phyloP scores from a whole-genome alignment of 176 grass and related monocot species.

The Phragmites australis region DNA sequence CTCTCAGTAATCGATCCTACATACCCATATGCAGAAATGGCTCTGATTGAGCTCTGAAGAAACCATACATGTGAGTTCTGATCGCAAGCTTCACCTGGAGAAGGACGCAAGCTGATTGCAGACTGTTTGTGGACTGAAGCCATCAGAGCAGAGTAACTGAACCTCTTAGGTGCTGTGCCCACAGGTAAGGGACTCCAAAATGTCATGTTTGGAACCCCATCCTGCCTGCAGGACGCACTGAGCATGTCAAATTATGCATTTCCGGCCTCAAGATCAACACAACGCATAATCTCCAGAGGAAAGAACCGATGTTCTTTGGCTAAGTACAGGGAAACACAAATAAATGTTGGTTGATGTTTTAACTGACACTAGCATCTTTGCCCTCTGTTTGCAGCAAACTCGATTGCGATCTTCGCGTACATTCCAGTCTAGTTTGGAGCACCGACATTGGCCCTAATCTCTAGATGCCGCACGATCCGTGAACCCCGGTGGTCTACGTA shows the following conservation, averaged over 20 bases:
- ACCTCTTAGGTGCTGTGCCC: neutral
- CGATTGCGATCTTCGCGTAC: constrained; percentile 30
- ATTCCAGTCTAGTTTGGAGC: constrained; percentile 38
- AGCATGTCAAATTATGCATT: neutral
- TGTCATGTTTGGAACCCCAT: neutral
- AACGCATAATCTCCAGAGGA: neutral
- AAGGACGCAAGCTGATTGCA: neutral
- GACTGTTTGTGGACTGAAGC: neutral
- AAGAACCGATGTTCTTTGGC: neutral
- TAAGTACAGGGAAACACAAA: neutral
- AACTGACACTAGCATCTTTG: constrained; percentile 41
- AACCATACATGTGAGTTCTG: neutral
- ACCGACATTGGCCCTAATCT: neutral
- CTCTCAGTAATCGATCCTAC: no score
- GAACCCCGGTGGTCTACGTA: constrained; percentile 30
- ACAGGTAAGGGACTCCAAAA: no score
- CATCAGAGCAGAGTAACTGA: neutral
- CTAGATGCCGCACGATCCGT: constrained; percentile 27
- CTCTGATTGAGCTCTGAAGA: neutral
- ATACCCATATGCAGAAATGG: neutral
- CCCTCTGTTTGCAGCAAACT: constrained; percentile 45
- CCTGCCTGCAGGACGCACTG: neutral
- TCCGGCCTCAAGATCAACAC: neutral
- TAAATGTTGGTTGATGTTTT: neutral
- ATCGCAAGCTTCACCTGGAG: neutral